Evolutionary conservation across 768 basidiomycete genomes (phyloP).

Genomic region (Tricholoma hemisulphureum): DNA sequence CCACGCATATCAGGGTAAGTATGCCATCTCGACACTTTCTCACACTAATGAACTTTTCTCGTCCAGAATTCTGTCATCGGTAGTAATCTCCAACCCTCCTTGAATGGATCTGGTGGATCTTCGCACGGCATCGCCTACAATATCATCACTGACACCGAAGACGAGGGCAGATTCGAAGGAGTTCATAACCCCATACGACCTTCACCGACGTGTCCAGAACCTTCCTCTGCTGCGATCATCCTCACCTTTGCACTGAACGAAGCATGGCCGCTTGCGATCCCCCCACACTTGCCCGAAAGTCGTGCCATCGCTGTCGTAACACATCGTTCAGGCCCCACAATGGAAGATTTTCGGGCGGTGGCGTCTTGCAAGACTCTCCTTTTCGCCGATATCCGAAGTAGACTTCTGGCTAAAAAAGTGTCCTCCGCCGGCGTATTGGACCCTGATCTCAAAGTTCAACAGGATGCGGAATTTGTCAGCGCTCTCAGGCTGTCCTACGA

Average conservation of each 20-base stretch:
- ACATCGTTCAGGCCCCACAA: slow-evolving; percentile 50
- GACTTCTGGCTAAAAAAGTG: slow-evolving; percentile 4
- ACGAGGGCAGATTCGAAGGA: neutral
- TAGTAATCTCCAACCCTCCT: neutral
- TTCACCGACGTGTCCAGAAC: slow-evolving; percentile 32
- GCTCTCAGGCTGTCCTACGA: slow-evolving; percentile 13
- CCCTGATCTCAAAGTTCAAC: slow-evolving; percentile 31
- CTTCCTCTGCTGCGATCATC: slow-evolving; percentile 47
- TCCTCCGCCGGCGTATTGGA: neutral
- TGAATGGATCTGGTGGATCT: neutral
- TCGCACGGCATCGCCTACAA: neutral
- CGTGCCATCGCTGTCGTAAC: slow-evolving; percentile 44
- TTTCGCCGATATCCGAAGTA: slow-evolving; percentile 40
- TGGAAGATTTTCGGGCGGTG: slow-evolving; percentile 49
- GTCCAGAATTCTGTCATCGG: neutral
- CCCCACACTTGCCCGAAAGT: slow-evolving; percentile 50
- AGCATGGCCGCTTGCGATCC: slow-evolving; percentile 39
- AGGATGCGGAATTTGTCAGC: slow-evolving; percentile 26
- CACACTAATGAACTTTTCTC: neutral
- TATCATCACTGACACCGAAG: neutral
- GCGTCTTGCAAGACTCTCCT: slow-evolving; percentile 45
- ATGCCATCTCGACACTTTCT: neutral
- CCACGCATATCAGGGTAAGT: slow-evolving; percentile 16
- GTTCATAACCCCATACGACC: slow-evolving; percentile 7
- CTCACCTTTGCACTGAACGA: slow-evolving; percentile 55